phyloP scores from a whole-genome alignment of 768 basidiomycete species.

The Serendipita vermifera region DNA sequence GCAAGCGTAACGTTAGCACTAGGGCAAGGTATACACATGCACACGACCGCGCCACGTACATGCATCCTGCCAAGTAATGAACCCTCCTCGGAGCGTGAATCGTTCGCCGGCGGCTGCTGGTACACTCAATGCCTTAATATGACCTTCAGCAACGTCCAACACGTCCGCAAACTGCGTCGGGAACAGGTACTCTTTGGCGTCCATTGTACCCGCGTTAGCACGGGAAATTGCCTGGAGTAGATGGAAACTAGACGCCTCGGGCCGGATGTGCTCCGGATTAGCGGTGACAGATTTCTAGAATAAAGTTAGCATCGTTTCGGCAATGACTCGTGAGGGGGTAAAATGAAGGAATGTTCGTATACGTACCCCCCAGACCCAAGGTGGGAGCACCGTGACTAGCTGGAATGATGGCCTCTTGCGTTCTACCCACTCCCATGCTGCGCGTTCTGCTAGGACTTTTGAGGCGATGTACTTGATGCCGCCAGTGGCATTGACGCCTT shows the following conservation, averaged over 20 bases:
- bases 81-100: conserved; percentile 34
- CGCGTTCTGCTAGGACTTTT: conserved; percentile 15
- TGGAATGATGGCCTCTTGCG: conserved; percentile 14
- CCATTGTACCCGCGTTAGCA: background rate
- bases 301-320: no score
- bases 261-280: background rate
- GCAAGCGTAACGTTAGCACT: no score
- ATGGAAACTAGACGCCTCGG: background rate
- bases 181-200: background rate
- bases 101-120: conserved; percentile 43
- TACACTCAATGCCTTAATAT: conserved; percentile 38
- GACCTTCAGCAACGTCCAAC: conserved; percentile 42
- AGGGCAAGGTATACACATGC: background rate
- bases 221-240: background rate
- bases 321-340: no score
- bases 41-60: conserved; percentile 13
- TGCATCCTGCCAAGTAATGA: conserved; percentile 22
- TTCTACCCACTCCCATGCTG: conserved; percentile 16
- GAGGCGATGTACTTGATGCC: conserved; percentile 9
- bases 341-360: no score
- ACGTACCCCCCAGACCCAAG: conserved; percentile 4
- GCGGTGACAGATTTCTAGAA: background rate
- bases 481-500: background rate
- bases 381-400: conserved; percentile 8
- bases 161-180: conserved; percentile 29